Evolutionary conservation across 2,329 filamentous ascomycete species (phyloP), one percentile per base, ranked within the genome.

Genomic region (Hirsutella thompsonii): DNA sequence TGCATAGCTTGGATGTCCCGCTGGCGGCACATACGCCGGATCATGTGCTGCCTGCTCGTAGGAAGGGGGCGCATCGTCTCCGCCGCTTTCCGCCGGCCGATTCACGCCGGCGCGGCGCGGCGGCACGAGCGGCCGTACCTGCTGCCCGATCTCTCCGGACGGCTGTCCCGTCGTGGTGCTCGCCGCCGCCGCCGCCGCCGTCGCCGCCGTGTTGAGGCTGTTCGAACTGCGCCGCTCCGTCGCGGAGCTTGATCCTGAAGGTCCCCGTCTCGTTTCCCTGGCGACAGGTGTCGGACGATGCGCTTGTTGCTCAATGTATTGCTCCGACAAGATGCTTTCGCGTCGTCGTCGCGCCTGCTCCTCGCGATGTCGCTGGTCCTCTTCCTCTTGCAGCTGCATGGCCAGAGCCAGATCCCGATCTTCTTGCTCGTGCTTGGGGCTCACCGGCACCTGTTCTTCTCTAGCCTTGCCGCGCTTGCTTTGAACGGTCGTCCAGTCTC

Each of bases 361-460:
- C 38, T 76, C 71, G n/a, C 75, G 73, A 47, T 88, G 77, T 13
- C 79, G 74, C 52, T 87, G 80, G 47, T 95, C 87, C 58, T 96
- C 90, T 56, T 94, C 88, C 53, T 96, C 92, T 57, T 96, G 90
- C 1, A 95, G 72, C 55, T 96, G 92, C 6, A 98, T 69, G 0
- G 90, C 89, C 3, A 96, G 70, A 0, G 92, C 92, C 23, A 95
- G 63, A 45, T 92, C 85, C 44, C 89, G 79, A 52, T 95, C 89
- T 61, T 95, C 78, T 66, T 93, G 73, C 62, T 81, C 70, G 47
- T 69, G 62, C 46, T 64, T 60, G 16, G 67, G 62, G 9, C 63
- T 67, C 36, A 60, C 45, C 0, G 59, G 53, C 2, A 51, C 48
- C 11, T 55, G 50, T 3, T 54, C 49, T 1, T 43, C 47, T 2